Base-by-base conservation (phyloP, 768 basidiomycete genomes). In the Boletus vermiculosoides region DNA sequence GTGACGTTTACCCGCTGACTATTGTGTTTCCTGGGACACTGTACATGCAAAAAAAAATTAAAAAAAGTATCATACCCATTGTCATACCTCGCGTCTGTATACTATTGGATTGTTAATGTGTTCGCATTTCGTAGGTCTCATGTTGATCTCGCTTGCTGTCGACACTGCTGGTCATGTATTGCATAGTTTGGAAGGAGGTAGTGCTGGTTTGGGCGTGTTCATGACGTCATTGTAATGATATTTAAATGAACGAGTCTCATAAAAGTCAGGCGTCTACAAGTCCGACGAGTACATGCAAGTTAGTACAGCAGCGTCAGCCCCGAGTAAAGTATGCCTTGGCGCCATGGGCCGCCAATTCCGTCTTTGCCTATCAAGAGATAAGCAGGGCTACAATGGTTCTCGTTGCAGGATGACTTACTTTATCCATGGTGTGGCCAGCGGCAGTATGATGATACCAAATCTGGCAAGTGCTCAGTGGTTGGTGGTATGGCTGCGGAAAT, bases 251-350 rank as follows among this genome's bases (percentile, higher is more conserved):
- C 18, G 28, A 46, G 55, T 58, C 55, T 44, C 42, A 44, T 48
- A 37, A 56, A 39, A 28, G 25, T 7, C 23, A 40, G 25, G 16
- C 25, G 12, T 54, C 49, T 63, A 58, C 6, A 18, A 37, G 16
- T 36, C 48, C 22, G 60, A 58, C 57, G 63, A 50, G 54, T 68
- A 63, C 70, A 61, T 62, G 55, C 52, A 54, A 31, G 59, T 62
- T 20, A 45, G 57, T 53, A 58, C 33, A 52, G 31, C 39, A 46
- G 37, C 48, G 60, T 83, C 73, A 91, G 59, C 90, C 90, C 57
- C 90, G 83, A 58, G 85, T 88, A 73, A 94, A 93, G 74, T 94
- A 94, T 28, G 90, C 84, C 72, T 87, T 91, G 56, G 93, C 88
- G 13, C 93, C 93, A 63, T 94, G 89, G 50, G 79, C 80, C 4